Conservation (phyloP, 139 green algal genomes). For the Diplosphaera chodatii region DNA sequence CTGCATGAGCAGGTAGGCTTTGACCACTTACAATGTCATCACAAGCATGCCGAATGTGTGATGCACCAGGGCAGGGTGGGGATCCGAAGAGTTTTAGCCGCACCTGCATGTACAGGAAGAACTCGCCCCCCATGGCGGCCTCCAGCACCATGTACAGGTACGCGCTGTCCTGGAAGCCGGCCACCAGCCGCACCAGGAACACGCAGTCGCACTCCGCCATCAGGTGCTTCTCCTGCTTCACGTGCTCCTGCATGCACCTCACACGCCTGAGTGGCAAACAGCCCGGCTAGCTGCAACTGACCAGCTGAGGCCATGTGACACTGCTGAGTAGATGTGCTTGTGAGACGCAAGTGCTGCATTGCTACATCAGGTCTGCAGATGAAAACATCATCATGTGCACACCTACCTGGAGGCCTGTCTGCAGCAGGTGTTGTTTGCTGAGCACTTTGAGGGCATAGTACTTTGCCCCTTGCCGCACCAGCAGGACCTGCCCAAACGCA, state of each 20-base stretch:
- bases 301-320: no score
- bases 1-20: no score
- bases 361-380: no score
- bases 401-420: slow-evolving; percentile 66
- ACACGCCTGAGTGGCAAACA: no score
- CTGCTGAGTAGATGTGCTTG: no score
- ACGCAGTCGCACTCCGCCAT: slow-evolving; percentile 68
- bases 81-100: no score
- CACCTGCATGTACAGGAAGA: slow-evolving; percentile 86
- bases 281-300: no score
- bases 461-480: slow-evolving; percentile 54
- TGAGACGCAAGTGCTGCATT: no score
- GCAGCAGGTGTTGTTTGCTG: slow-evolving; percentile 69
- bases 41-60: no score
- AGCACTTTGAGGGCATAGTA: slow-evolving; percentile 80
- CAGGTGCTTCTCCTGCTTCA: slow-evolving; percentile 73
- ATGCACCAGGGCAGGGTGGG: no score
- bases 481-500: slow-evolving; percentile 79
- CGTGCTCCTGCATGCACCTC: slow-evolving; percentile 71
- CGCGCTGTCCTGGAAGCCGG: slow-evolving; percentile 49
- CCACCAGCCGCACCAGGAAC: slow-evolving; percentile 79
- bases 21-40: no score
- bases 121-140: slow-evolving; percentile 82
- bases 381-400: no score
- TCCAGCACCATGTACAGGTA: slow-evolving; percentile 89